A percentile compares a stretch with the other conserved stretches of the same genome.
Evolutionary conservation across 2,329 filamentous ascomycete genomes (phyloP).

Genomic region (Herpotrichia juniperi): DNA sequence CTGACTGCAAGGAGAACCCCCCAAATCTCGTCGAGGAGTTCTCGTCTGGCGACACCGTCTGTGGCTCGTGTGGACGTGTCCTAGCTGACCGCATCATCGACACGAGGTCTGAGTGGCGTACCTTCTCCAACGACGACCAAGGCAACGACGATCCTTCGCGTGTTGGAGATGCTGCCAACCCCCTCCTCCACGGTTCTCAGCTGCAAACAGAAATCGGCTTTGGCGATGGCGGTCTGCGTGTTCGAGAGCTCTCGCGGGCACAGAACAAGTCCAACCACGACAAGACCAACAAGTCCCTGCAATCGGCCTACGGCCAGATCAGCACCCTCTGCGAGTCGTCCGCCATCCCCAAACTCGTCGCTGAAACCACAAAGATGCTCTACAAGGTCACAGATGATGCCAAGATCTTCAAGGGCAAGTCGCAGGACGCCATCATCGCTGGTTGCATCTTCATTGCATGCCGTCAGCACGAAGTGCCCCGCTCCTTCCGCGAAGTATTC

Average conservation of each 20-base stretch:
- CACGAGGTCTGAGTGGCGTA: slow-evolving; percentile 96
- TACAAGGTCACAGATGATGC: slow-evolving; percentile 94
- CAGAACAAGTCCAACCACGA: slow-evolving; percentile 83
- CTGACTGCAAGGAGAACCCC: slow-evolving; percentile 88
- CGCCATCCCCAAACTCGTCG: slow-evolving; percentile 75
- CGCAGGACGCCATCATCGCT: slow-evolving; percentile 90
- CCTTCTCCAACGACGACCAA: slow-evolving; percentile 97
- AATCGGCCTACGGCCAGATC: slow-evolving; percentile 88
- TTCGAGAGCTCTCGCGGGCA: slow-evolving; percentile 78
- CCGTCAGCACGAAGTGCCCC: slow-evolving; percentile 82
- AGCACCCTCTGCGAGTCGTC: slow-evolving; percentile 76
- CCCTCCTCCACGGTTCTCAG: slow-evolving; percentile 87
- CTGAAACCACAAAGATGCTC: slow-evolving; percentile 90
- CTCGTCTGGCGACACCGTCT: slow-evolving; percentile 90
- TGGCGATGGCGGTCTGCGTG: slow-evolving; percentile 73
- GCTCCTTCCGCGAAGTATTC: slow-evolving; percentile 94
- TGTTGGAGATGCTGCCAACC: slow-evolving; percentile 93
- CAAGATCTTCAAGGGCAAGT: slow-evolving; percentile 94
- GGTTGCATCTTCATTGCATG: slow-evolving; percentile 98
- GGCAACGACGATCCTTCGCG: slow-evolving; percentile 95
- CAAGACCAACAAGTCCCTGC: slow-evolving; percentile 80
- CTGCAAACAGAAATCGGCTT: slow-evolving; percentile 88
- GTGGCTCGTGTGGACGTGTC: slow-evolving; percentile 88
- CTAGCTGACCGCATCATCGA: slow-evolving; percentile 92
- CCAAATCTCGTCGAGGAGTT: slow-evolving; percentile 94